A percentile compares a stretch with the other conserved stretches of the same genome.
Conservation (phyloP, 1,284 basidiomycete genomes). For the Cryptococcus hybrid region DNA sequence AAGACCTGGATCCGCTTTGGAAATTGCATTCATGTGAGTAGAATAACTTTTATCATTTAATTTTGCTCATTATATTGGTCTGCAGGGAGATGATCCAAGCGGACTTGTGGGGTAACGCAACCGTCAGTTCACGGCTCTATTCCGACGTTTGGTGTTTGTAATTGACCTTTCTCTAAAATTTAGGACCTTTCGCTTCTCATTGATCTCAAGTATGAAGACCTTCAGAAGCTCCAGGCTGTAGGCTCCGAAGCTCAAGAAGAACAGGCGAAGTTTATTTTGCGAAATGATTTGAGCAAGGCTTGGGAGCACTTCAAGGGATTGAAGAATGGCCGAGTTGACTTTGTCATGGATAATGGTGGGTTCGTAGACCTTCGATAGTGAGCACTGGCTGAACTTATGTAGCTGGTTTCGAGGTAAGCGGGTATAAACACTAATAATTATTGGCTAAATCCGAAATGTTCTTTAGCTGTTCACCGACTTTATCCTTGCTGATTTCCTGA, state of each 20-base stretch:
- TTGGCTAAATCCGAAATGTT: not conserved
- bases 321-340: constrained; percentile 68
- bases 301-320: constrained; percentile 69
- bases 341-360: constrained; percentile 88
- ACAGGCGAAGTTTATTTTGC: constrained; percentile 73
- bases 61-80: not conserved
- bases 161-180: not conserved
- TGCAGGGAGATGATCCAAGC: constrained; percentile 50
- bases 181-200: constrained; percentile 50
- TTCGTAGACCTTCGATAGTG: not conserved
- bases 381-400: not conserved
- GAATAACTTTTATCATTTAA: not conserved
- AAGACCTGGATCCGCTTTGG: constrained; percentile 33
- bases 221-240: constrained; percentile 77
- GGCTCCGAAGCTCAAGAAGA: constrained; percentile 72
- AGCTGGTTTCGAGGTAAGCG: constrained; percentile 82
- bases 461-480: constrained; percentile 84
- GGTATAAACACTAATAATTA: no score
- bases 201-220: constrained; percentile 61
- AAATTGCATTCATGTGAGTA: constrained; percentile 48
- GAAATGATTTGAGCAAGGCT: constrained; percentile 72
- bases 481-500: constrained; percentile 89
- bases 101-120: constrained; percentile 51
- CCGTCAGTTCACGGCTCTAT: constrained; percentile 20
- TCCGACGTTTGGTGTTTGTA: not conserved